Conservation (phyloP, 257 asterid species). For the Forsythia suspensa region DNA sequence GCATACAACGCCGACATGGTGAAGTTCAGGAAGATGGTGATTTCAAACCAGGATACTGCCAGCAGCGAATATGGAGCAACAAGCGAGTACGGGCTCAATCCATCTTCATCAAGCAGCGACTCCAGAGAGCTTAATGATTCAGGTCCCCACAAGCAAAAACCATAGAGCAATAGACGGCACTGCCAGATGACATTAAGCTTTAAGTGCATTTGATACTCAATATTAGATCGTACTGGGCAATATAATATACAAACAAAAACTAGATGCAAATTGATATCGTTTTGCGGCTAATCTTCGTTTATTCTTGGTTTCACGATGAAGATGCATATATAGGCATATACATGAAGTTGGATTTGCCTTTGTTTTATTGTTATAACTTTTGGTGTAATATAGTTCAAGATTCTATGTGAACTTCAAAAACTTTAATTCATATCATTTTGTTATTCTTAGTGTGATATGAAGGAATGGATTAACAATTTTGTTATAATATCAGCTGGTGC, state of each 20-base stretch:
- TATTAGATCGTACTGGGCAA: background rate
- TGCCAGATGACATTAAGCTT: background rate
- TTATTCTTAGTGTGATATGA: background rate
- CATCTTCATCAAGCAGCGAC: slow-evolving; percentile 52
- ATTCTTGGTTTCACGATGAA: background rate
- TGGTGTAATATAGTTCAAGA: background rate
- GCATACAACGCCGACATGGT: slow-evolving; percentile 87
- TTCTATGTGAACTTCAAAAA: slow-evolving; percentile 1
- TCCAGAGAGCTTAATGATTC: slow-evolving; percentile 25
- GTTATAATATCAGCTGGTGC: background rate
- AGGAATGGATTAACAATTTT: background rate
- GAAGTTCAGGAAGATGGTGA: slow-evolving; percentile 76
- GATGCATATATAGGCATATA: background rate
- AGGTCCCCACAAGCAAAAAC: background rate
- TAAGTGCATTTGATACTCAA: background rate
- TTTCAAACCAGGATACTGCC: slow-evolving; percentile 48
- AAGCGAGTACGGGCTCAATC: slow-evolving; percentile 55
- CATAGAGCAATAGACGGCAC: background rate
- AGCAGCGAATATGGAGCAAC: slow-evolving; percentile 68
- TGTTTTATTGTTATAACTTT: background rate
- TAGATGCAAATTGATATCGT: background rate
- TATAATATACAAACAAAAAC: background rate
- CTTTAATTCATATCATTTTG: background rate
- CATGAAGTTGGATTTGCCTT: slow-evolving; percentile 12
- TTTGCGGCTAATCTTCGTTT: background rate